Base-by-base conservation (phyloP, 2,329 filamentous ascomycete genomes). In the Scortechinia acanthostroma region DNA sequence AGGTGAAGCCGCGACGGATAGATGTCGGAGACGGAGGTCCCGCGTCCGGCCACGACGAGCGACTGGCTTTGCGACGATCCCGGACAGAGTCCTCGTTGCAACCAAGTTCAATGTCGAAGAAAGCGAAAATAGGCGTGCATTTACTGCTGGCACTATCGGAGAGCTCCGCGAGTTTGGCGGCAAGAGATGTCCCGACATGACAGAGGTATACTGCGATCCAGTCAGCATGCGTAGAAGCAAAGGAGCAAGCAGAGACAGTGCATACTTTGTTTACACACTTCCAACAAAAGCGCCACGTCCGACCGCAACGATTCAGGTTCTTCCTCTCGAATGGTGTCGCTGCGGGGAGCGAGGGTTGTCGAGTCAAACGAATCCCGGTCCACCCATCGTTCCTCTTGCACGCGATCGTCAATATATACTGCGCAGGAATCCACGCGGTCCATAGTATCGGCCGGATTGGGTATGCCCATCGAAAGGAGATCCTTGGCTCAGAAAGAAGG, bases 121-220 rank as follows among this genome's bases (percentile, higher is more conserved):
- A 68, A 17, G 74, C 73, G 43, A 80, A 67, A 4, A 73, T 72
- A n/a, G 76, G 76, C 43, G 66, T 70, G 51, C 67, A 68, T 43
- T 73, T 65, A 46, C 55, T 57, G 28, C 62, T 61, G 22, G 64
- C 64, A 42, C 60, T 59, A 45, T 71, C 69, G 52, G 64, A 70
- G 23, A 79, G 57, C 50, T 76, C 70, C 45, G 69, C 67, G 17
- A 79, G 59, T 54, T 73, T 73, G 15, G 64, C 60, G 50, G 74
- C 64, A 52, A 77, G 77, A 17, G 73, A 69, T 47, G 67, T 63
- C 43, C 70, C 73, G 6, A 68, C 70, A 40, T 66, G 65, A 53
- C 74, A 78, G 28, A 77, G 60, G 51, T 74, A 73, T 45, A 80
- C 73, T 77, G 6, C 25, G n/a, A 30, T 30, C 25, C 10, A n/a